Base-by-base conservation (phyloP, 768 basidiomycete genomes). In the Lentinula guzmanii region DNA sequence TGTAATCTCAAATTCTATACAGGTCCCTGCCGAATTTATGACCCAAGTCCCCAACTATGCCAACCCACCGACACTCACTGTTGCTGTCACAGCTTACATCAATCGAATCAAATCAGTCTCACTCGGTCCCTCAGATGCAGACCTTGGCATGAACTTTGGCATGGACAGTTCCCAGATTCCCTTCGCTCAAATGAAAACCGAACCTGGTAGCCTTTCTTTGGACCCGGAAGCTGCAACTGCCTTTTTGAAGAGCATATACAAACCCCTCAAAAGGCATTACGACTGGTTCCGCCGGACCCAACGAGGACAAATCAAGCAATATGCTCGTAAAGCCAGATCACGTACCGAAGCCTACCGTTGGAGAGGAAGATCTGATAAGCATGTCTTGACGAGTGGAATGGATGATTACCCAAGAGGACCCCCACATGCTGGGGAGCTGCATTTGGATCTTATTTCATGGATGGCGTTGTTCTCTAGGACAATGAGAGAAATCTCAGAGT, bases 231-330 rank as follows among this genome's bases (percentile, higher is more conserved):
- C 86, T 18, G 89, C 89, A 0, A 74, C 84, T 2, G 70, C 76
- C 2, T 96, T 86, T 76, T 82, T 98, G 45, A 83, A 79, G 57
- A 87, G 86, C 3, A 91, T 97, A 55, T 98, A 98, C 70, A 73
- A 76, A 21, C 89, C 91, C 0, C 79, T 98, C 13, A 91, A 90
- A 68, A 83, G 91, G 31, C 96, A 98, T 71, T 98, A 96, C 70
- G 88, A 93, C 58, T 98, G 95, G 95, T 97, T 98, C 82, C 85
- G 93, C 45, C 86, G 87, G 50, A 97, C 95, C 2, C 95, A 98
- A 71, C 84, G 91, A 4, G 95, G 95, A 7, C 93, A 95, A 70
- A 89, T 98, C 67, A 93, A 92, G 69, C 92, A 93, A 69, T 98
- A 93, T 70, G 85, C 83, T 3, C 83, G 95, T 39, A 83, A 82